Evolutionary conservation across 2,329 filamentous ascomycete genomes (phyloP).

Genomic region (Elsinoe arachidis): DNA sequence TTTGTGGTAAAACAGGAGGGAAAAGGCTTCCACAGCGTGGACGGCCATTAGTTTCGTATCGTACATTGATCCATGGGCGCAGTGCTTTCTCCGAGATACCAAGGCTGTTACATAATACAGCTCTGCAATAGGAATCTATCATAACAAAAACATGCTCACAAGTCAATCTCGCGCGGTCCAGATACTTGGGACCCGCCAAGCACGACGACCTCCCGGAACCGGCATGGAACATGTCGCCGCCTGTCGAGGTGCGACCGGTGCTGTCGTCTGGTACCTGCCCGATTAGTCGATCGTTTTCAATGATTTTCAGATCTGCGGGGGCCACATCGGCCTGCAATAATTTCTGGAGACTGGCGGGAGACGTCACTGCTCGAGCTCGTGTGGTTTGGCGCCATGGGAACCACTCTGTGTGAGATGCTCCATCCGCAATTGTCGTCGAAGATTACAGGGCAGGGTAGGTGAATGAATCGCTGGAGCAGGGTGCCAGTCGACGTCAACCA

Average conservation of each 20-base stretch:
- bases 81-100: constrained; percentile 5
- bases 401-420: not conserved
- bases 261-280: constrained; percentile 3
- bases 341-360: not conserved
- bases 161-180: not conserved
- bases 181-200: not conserved
- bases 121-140: not conserved
- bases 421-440: not conserved
- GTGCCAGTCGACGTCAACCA: not conserved
- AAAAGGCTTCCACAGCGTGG: not conserved
- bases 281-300: not conserved
- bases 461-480: not conserved
- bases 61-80: not conserved
- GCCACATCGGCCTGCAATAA: constrained; percentile 1
- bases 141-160: not conserved
- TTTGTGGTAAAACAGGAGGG: not conserved
- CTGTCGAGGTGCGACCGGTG: not conserved
- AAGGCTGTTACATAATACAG: not conserved
- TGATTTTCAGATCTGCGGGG: constrained; percentile 11
- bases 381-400: not conserved
- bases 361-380: not conserved
- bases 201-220: constrained; percentile 9
- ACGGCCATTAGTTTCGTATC: not conserved
- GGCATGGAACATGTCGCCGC: constrained; percentile 1
- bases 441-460: not conserved